phyloP scores from a whole-genome alignment of 129 eudicot species.

The Flaveria ramosissima region DNA sequence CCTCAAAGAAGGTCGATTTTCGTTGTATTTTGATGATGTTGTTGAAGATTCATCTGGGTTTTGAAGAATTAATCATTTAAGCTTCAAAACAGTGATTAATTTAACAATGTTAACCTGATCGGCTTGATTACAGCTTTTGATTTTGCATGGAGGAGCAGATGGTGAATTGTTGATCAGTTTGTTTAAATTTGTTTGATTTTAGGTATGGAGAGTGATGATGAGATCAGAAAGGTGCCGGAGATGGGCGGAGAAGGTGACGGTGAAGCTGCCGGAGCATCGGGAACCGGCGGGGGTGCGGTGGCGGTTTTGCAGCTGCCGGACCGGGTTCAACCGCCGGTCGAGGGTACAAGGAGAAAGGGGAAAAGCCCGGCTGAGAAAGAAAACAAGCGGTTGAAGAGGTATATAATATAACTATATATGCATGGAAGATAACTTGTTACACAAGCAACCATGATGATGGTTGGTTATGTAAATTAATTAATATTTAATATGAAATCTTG shows the following conservation, averaged over 20 bases:
- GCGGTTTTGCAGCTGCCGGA: conserved; percentile 45
- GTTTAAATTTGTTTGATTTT: background rate
- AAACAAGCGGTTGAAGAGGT: conserved; percentile 90
- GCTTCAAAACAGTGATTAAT: background rate
- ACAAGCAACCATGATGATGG: background rate
- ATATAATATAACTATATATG: background rate
- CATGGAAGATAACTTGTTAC: background rate
- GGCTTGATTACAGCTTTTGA: background rate
- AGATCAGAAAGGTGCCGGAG: conserved; percentile 93
- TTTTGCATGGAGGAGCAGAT: too few species aligned
- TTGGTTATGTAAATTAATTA: background rate
- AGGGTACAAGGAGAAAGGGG: conserved; percentile 67
- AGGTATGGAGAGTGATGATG: conserved; percentile 99
- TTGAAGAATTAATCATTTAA: background rate
- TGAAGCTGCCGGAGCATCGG: conserved; percentile 36
- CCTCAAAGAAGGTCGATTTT: conserved; percentile 70
- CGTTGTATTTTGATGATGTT: background rate
- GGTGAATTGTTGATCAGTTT: background rate
- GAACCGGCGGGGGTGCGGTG: conserved; percentile 55
- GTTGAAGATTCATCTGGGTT: background rate
- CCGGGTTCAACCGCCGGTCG: conserved; percentile 56
- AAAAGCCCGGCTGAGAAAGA: conserved; percentile 95
- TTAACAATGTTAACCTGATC: background rate
- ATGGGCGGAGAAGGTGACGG: conserved; percentile 66
- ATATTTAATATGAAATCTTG: background rate